Evolutionary conservation across 306 rosid genomes (phyloP).

Genomic region (Betula pendula): DNA sequence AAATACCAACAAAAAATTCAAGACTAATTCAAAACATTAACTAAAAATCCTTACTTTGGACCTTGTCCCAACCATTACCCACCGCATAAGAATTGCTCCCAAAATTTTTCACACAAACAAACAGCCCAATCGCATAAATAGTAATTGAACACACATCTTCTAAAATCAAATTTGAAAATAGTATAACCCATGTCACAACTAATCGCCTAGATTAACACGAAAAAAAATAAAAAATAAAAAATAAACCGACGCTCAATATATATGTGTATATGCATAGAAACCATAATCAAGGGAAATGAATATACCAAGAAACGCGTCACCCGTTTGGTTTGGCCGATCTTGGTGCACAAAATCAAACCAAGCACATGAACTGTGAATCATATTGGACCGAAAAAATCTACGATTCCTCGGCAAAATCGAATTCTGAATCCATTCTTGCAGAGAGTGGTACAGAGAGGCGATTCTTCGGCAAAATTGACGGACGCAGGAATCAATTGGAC

Average conservation of each 20-base stretch:
- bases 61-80: background rate
- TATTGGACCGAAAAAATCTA: too few relatives aligned
- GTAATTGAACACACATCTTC: background rate
- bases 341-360: background rate
- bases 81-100: too few relatives aligned
- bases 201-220: background rate
- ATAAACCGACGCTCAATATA: background rate
- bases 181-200: background rate
- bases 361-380: too few relatives aligned
- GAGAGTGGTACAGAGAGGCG: constrained; percentile 76
- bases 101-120: background rate
- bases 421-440: constrained; percentile 58
- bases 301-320: constrained; percentile 14
- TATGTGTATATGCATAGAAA: background rate
- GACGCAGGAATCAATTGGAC: constrained; percentile 74
- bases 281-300: background rate
- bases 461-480: constrained; percentile 52
- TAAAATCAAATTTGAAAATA: too few relatives aligned
- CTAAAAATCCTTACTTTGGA: background rate
- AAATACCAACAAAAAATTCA: background rate
- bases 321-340: constrained; percentile 30
- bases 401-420: constrained; percentile 13
- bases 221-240: too few relatives aligned
- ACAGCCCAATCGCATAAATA: background rate
- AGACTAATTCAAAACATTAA: background rate